Percentiles rank a stretch among this genome's conserved stretches.
Evolutionary conservation across 169 alveolate species (phyloP).

Genomic region (Cryptosporidium parvum): DNA sequence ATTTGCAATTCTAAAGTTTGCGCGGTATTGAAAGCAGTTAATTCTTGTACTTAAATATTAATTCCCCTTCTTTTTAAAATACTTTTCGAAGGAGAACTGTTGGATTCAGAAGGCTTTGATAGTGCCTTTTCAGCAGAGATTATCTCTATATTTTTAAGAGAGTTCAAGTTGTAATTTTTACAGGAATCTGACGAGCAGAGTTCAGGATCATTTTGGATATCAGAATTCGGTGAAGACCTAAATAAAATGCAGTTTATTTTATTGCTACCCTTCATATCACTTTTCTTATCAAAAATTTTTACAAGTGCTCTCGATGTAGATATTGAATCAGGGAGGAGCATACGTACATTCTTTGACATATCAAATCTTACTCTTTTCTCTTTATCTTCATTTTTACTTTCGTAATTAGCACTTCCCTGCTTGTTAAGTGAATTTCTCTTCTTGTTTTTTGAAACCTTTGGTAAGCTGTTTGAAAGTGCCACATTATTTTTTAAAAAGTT

Average conservation of each 20-base stretch:
- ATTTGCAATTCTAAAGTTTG: neutral
- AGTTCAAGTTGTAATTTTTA: neutral
- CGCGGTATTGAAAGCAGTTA: neutral
- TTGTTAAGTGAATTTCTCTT: neutral
- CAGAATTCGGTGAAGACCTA: slow-evolving; percentile 7
- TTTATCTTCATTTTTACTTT: neutral
- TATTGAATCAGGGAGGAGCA: slow-evolving; percentile 67
- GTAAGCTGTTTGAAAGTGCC: neutral
- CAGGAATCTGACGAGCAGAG: neutral
- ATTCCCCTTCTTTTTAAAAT: slow-evolving; percentile 30
- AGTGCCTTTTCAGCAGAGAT: slow-evolving; percentile 58
- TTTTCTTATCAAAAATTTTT: slow-evolving; percentile 49
- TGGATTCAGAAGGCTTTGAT: slow-evolving; percentile 51
- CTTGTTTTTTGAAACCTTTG: slow-evolving; percentile 43
- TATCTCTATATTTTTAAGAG: slow-evolving; percentile 14
- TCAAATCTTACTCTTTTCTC: slow-evolving; percentile 63
- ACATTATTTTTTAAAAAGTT: neutral
- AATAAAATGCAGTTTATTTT: slow-evolving; percentile 47
- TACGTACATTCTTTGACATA: slow-evolving; percentile 65
- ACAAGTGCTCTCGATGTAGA: slow-evolving; percentile 60
- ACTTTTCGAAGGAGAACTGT: slow-evolving; percentile 44
- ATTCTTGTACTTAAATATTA: neutral
- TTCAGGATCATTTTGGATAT: neutral
- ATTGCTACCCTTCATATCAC: neutral
- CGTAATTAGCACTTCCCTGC: neutral